Evolutionary conservation across 108 stramenopile species (phyloP).

Genomic region (Stephanodiscus triporus): DNA sequence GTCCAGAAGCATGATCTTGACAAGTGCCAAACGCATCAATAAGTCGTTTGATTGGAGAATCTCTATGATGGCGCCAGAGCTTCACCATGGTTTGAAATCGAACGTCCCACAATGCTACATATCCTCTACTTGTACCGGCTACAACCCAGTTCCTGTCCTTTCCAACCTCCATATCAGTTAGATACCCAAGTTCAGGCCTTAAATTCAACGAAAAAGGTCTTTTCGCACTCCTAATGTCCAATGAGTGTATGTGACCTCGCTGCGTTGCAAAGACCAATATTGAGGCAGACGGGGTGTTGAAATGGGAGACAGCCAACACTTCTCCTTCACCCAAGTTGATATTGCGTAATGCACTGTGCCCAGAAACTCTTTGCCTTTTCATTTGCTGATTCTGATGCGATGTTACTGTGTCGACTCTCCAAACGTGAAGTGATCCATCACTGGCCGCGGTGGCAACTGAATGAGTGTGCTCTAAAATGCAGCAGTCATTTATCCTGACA

Average conservation of each 20-base stretch:
- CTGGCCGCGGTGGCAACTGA: constrained; percentile 88
- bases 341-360: constrained; percentile 53
- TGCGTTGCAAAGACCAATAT: constrained; percentile 86
- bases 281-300: constrained; percentile 85
- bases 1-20: constrained; percentile 52
- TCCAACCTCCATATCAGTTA: constrained; percentile 86
- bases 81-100: constrained; percentile 83
- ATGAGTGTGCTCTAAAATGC: constrained; percentile 88
- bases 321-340: constrained; percentile 83
- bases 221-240: constrained; percentile 71
- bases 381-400: constrained; percentile 33
- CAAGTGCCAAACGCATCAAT: constrained; percentile 73
- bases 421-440: constrained; percentile 89
- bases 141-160: constrained; percentile 89
- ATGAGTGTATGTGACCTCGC: constrained; percentile 77
- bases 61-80: constrained; percentile 88
- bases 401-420: constrained; percentile 79
- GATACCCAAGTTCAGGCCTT: constrained; percentile 87
- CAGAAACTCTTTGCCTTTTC: constrained; percentile 63
- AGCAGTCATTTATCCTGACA: constrained; percentile 82
- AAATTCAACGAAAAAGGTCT: constrained; percentile 82
- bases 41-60: constrained; percentile 79
- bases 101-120: constrained; percentile 76
- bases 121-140: constrained; percentile 81
- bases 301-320: constrained; percentile 89